These are phyloP conservation scores for Acanthamoeba polyphaga DNA, from an alignment of 208 protist species.

Conservation along the genomic window DNA sequence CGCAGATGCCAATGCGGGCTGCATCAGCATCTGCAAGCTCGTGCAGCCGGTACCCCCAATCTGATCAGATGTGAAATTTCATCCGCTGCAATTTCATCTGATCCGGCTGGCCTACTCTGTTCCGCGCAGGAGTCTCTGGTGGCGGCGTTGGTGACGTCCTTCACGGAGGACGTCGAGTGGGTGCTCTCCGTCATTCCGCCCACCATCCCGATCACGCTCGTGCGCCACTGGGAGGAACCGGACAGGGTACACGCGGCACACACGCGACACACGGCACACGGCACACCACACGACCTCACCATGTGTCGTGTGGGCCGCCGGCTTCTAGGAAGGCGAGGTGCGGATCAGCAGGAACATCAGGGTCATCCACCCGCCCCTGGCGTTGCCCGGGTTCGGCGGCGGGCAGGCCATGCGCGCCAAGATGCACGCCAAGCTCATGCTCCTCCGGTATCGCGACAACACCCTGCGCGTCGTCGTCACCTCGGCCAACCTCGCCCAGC, in stretches of 20 bases:
- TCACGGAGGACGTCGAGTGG: conserved; percentile 24
- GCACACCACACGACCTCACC: not conserved
- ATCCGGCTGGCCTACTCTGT: not conserved
- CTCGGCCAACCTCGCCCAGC: not conserved
- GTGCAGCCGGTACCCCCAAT: not conserved
- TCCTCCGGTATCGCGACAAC: not conserved
- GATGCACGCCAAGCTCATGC: conserved; percentile 28
- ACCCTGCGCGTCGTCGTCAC: conserved; percentile 15
- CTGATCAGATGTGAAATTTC: not conserved
- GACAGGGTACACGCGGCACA: not conserved
- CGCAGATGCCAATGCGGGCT: not conserved
- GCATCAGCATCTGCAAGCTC: not conserved
- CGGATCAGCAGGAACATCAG: not conserved
- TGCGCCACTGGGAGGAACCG: conserved; percentile 29
- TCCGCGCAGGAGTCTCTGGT: not conserved
- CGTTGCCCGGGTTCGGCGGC: conserved; percentile 5
- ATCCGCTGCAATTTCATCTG: not conserved
- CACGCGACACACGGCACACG: not conserved
- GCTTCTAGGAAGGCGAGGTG: not conserved
- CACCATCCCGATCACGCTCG: conserved; percentile 16
- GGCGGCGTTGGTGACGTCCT: not conserved
- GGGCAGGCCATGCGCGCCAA: conserved; percentile 7
- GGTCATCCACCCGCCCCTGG: conserved; percentile 64
- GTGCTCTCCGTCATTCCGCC: not conserved
- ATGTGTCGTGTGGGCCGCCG: not conserved